These are phyloP conservation scores for Syzygium syzygioides DNA, from an alignment of 441 rosid genomes.

Conservation along the genomic window DNA sequence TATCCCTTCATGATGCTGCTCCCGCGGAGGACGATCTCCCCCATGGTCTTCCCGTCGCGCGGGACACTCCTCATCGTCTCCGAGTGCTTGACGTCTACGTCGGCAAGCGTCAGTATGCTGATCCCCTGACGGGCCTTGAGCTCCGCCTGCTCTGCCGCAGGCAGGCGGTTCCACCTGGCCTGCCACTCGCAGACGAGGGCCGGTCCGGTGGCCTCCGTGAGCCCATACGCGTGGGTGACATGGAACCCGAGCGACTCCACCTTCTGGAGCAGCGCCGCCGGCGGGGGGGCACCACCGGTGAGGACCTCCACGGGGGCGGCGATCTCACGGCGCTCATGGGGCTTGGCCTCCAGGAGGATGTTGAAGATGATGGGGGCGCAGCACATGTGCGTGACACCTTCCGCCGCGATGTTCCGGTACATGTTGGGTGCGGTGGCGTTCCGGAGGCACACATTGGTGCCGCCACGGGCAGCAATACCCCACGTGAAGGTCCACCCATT, in stretches of 20 bases:
- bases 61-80: conserved; percentile 8
- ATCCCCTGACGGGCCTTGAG: conserved; percentile 4
- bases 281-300: not conserved
- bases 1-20: conserved; percentile 16
- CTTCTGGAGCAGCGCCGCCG: not conserved
- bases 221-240: not conserved
- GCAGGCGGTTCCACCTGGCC: not conserved
- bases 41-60: conserved; percentile 9
- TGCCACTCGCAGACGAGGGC: conserved; percentile 2
- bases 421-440: not conserved
- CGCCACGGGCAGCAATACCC: not conserved
- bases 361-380: not conserved
- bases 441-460: conserved; percentile 1
- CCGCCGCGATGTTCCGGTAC: not conserved
- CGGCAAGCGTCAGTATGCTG: conserved; percentile 1
- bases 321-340: not conserved
- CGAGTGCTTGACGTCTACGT: conserved; percentile 15
- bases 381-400: not conserved
- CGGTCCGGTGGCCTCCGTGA: not conserved
- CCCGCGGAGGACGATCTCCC: conserved; percentile 25
- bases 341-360: not conserved
- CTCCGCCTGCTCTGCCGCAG: not conserved
- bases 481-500: conserved; percentile 3
- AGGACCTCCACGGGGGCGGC: not conserved
- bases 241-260: not conserved